These are phyloP conservation scores for Venturiaceae sp. DNA, from an alignment of 2,329 filamentous ascomycete genomes.

Conservation along the genomic window DNA sequence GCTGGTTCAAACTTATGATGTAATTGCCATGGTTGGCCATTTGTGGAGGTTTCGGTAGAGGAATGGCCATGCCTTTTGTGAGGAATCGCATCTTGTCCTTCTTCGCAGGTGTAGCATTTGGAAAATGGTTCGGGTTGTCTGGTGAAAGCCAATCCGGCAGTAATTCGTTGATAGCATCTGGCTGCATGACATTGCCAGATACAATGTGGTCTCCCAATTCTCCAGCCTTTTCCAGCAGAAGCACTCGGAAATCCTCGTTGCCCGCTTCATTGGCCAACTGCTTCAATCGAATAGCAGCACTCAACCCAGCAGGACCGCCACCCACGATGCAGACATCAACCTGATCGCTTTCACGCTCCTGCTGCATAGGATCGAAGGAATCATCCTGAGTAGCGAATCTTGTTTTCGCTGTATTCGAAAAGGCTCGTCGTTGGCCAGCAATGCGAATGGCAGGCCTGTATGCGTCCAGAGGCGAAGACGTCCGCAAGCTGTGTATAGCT, in stretches of 20 bases:
- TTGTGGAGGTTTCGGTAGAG: constrained; percentile 82
- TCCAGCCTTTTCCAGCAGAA: constrained; percentile 89
- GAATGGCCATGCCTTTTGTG: constrained; percentile 68
- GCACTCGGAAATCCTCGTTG: constrained; percentile 89
- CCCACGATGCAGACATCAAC: constrained; percentile 97
- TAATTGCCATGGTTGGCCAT: constrained; percentile 99
- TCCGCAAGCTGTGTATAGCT: not conserved
- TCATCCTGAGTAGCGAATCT: constrained; percentile 18
- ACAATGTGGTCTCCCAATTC: constrained; percentile 93
- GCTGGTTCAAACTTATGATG: constrained; percentile 90
- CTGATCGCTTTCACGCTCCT: constrained; percentile 83
- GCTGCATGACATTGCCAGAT: constrained; percentile 91
- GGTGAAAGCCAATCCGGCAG: constrained; percentile 89
- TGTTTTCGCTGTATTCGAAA: constrained; percentile 17
- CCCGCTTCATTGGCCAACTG: constrained; percentile 90
- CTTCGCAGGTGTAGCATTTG: constrained; percentile 74
- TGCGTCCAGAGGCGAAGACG: not conserved
- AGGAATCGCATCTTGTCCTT: constrained; percentile 89
- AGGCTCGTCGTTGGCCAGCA: constrained; percentile 25
- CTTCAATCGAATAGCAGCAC: constrained; percentile 88
- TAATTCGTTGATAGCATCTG: constrained; percentile 77
- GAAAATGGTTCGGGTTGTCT: constrained; percentile 79
- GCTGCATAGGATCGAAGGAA: constrained; percentile 33
- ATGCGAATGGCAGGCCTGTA: constrained; percentile 24
- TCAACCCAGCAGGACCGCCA: constrained; percentile 87